phyloP scores from a whole-genome alignment of 2,329 filamentous ascomycete genomes.

The Penicillium rolfsii region DNA sequence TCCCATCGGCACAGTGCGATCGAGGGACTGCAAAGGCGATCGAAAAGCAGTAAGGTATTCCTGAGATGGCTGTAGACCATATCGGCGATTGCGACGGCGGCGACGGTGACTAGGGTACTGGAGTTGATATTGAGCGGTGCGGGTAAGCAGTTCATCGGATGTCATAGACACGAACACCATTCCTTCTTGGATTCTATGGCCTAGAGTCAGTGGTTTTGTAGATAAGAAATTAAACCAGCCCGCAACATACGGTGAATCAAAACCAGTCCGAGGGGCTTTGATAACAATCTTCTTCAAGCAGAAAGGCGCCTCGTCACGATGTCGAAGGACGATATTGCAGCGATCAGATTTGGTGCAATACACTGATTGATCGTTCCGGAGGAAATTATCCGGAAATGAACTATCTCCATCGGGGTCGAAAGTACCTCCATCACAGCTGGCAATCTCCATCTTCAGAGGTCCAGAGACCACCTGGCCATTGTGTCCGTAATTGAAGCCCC shows the following conservation, averaged over 20 bases:
- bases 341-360: slow-evolving; percentile 88
- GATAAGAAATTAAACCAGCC: neutral
- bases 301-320: slow-evolving; percentile 79
- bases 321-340: slow-evolving; percentile 83
- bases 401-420: slow-evolving; percentile 57
- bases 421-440: slow-evolving; percentile 83
- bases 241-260: slow-evolving; percentile 77
- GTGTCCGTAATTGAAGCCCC: slow-evolving; percentile 76
- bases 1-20: slow-evolving; percentile 32
- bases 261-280: slow-evolving; percentile 78
- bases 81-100: slow-evolving; percentile 36
- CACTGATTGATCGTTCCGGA: slow-evolving; percentile 79
- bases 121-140: slow-evolving; percentile 76
- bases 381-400: slow-evolving; percentile 77
- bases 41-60: slow-evolving; percentile 46
- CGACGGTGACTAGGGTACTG: slow-evolving; percentile 56
- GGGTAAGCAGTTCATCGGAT: slow-evolving; percentile 71
- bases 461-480: slow-evolving; percentile 87
- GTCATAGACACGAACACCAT: slow-evolving; percentile 91
- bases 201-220: slow-evolving; percentile 6
- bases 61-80: slow-evolving; percentile 41
- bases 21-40: slow-evolving; percentile 40
- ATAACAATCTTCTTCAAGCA: slow-evolving; percentile 84
- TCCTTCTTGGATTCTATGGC: slow-evolving; percentile 77
- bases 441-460: slow-evolving; percentile 79